phyloP scores from a whole-genome alignment of 2,329 filamentous ascomycete species.

The Sclerotinia nivalis region DNA sequence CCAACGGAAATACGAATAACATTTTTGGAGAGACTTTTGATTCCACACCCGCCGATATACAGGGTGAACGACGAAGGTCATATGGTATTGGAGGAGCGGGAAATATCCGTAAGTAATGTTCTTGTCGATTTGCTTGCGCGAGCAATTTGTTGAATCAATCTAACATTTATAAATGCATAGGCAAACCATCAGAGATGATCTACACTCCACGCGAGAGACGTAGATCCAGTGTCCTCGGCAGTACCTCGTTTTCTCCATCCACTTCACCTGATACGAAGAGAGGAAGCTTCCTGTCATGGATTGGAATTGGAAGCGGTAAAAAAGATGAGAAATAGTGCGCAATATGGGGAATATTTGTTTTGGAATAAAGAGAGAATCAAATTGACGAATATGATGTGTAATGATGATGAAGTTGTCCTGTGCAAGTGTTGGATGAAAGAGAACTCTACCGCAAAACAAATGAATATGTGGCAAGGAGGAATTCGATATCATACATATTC shows the following conservation, averaged over 20 bases:
- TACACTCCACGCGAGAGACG: constrained; percentile 29
- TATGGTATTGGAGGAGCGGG: constrained; percentile 41
- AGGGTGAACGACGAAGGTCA: constrained; percentile 32
- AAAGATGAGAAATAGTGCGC: neutral
- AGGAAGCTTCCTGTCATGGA: constrained; percentile 11
- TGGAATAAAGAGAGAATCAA: neutral
- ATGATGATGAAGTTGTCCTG: neutral
- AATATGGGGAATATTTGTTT: neutral
- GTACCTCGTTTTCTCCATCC: constrained; percentile 22
- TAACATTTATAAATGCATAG: constrained; percentile 25
- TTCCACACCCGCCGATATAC: neutral
- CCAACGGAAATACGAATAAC: neutral
- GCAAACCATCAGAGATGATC: constrained; percentile 38
- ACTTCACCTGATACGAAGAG: constrained; percentile 30
- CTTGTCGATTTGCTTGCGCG: neutral
- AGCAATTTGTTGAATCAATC: neutral
- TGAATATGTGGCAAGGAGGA: neutral
- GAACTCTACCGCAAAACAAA: neutral
- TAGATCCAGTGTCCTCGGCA: constrained; percentile 33
- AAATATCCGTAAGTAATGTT: constrained; percentile 37
- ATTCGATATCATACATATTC: no score
- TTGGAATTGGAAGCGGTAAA: constrained; percentile 3
- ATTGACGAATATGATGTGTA: neutral
- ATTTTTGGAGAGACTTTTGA: neutral
- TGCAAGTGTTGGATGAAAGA: neutral